phyloP scores from a whole-genome alignment of 257 asterid species.

The Lantana camara region DNA sequence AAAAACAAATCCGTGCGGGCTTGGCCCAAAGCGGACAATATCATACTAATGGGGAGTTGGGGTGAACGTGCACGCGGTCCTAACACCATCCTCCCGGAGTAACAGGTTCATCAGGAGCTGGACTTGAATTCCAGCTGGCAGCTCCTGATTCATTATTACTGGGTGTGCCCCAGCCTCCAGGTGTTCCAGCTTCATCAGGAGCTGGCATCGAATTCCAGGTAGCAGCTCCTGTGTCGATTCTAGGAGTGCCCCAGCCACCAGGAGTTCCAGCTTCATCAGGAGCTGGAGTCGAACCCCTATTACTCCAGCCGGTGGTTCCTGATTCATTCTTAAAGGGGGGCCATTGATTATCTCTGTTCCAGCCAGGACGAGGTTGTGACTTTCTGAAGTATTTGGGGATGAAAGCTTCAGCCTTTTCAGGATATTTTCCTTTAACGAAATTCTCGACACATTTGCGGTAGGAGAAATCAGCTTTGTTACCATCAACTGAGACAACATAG shows the following conservation, averaged over 20 bases:
- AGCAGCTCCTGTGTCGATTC: slow-evolving; percentile 31
- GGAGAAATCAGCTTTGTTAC: slow-evolving; percentile 74
- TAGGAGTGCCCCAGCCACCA: slow-evolving; percentile 15
- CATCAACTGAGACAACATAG: slow-evolving; percentile 70
- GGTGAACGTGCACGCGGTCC: too few species aligned
- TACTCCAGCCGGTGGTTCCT: slow-evolving; percentile 39
- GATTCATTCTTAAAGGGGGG: slow-evolving; percentile 37
- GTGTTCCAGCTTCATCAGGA: slow-evolving; percentile 5
- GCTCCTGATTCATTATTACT: too few species aligned
- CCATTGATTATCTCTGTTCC: slow-evolving; percentile 44
- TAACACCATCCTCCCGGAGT: too few species aligned
- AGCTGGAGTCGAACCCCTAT: slow-evolving; percentile 21
- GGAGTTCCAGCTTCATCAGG: slow-evolving; percentile 28
- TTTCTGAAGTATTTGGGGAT: slow-evolving; percentile 61
- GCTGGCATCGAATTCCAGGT: slow-evolving; percentile 25
- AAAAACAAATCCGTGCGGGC: too few species aligned
- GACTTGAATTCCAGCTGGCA: too few species aligned
- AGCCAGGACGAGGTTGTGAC: slow-evolving; percentile 62
- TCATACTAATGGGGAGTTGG: too few species aligned
- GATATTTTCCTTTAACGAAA: slow-evolving; percentile 57
- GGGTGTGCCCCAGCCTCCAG: background rate
- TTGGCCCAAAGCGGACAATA: too few species aligned
- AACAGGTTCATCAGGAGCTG: too few species aligned
- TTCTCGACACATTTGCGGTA: slow-evolving; percentile 77
- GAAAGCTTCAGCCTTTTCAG: slow-evolving; percentile 73